These are phyloP conservation scores for Dryas drummondii DNA, from an alignment of 306 rosid species.

Conservation along the genomic window DNA sequence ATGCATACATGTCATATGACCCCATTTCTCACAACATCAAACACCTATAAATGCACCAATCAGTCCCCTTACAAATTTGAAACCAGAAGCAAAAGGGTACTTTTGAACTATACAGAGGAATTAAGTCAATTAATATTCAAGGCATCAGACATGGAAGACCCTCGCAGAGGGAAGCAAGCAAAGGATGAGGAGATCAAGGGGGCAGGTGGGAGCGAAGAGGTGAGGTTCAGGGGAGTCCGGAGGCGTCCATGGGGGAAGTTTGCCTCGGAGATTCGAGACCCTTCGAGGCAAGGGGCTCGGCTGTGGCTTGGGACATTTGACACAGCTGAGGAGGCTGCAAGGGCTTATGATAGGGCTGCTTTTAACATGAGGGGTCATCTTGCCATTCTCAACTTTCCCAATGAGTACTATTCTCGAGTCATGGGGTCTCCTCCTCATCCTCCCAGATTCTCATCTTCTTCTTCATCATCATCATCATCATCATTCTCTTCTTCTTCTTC, in stretches of 20 bases:
- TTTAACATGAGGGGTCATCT: slow-evolving; percentile 72
- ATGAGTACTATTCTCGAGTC: slow-evolving; percentile 63
- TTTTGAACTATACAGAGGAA: neutral
- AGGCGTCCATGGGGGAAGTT: slow-evolving; percentile 87
- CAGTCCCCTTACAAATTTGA: slow-evolving; percentile 9
- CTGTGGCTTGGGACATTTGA: slow-evolving; percentile 82
- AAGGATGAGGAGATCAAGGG: slow-evolving; percentile 29
- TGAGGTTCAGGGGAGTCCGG: slow-evolving; percentile 59
- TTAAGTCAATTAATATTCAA: no score
- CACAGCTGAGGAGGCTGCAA: slow-evolving; percentile 78
- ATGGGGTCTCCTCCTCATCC: slow-evolving; percentile 61
- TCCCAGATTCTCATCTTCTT: slow-evolving; percentile 40
- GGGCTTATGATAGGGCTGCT: slow-evolving; percentile 85
- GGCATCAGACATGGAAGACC: slow-evolving; percentile 40
- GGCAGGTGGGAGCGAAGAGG: slow-evolving; percentile 36
- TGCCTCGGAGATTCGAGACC: slow-evolving; percentile 84
- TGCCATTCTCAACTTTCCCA: slow-evolving; percentile 73
- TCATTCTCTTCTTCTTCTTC: slow-evolving; percentile 7
- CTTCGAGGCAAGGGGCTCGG: slow-evolving; percentile 71
- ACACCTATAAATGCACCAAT: slow-evolving; percentile 11
- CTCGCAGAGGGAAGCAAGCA: slow-evolving; percentile 39
- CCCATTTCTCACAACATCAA: neutral
- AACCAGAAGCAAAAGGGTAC: neutral
- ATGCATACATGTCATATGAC: neutral
- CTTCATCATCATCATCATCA: slow-evolving; percentile 2